Percentiles rank a stretch among this genome's conserved stretches.
Evolutionary conservation across 768 basidiomycete species (phyloP).

Genomic region (Suillus spraguei): DNA sequence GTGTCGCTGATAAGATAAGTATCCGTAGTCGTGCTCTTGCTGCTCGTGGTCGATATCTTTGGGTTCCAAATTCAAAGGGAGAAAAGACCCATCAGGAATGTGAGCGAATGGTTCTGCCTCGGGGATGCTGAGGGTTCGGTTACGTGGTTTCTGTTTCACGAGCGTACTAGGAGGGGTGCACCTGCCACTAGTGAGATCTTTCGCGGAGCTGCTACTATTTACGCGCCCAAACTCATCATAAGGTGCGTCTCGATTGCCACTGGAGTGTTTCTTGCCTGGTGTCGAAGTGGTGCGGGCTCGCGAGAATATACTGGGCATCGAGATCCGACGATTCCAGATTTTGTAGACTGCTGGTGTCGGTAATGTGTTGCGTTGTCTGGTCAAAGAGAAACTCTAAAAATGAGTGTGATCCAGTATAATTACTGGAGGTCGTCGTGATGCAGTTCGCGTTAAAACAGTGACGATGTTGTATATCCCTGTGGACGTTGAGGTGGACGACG

Average conservation of each 20-base stretch:
- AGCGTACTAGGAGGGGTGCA: slow-evolving; percentile 14
- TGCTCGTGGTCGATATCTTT: slow-evolving; percentile 41
- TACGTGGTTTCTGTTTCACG: slow-evolving; percentile 39
- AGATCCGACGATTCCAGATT: slow-evolving; percentile 16
- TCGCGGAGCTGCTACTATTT: slow-evolving; percentile 45
- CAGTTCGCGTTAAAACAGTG: background rate
- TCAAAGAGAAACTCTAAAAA: background rate
- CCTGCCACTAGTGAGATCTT: slow-evolving; percentile 30
- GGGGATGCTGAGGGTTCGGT: slow-evolving; percentile 45
- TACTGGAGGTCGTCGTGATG: background rate
- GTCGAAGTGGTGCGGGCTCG: slow-evolving; percentile 66
- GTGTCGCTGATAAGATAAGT: slow-evolving; percentile 71
- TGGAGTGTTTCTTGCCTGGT: slow-evolving; percentile 43
- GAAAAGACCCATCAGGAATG: slow-evolving; percentile 53
- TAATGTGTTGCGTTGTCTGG: slow-evolving; percentile 15
- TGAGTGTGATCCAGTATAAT: slow-evolving; percentile 4
- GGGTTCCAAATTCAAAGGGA: slow-evolving; percentile 55
- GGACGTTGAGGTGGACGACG: background rate
- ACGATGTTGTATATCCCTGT: background rate
- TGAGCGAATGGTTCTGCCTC: slow-evolving; percentile 39
- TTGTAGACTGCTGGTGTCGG: background rate
- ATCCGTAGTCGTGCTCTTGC: slow-evolving; percentile 62
- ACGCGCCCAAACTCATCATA: slow-evolving; percentile 72
- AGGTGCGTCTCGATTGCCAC: slow-evolving; percentile 21
- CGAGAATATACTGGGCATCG: slow-evolving; percentile 79